These are phyloP conservation scores for Cytospora mali DNA, from an alignment of 2,329 filamentous ascomycete genomes.

Conservation along the genomic window DNA sequence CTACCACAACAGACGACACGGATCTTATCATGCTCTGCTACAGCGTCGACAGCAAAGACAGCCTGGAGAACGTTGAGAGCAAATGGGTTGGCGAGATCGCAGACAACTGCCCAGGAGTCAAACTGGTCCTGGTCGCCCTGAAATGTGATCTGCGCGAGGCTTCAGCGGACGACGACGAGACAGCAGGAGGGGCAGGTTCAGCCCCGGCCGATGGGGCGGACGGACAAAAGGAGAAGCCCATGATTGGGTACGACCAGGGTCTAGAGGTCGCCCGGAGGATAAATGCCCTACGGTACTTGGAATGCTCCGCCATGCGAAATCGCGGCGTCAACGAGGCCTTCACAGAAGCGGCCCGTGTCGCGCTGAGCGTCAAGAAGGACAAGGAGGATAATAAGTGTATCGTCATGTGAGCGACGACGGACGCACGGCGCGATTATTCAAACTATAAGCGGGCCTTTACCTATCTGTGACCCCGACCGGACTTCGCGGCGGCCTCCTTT, in stretches of 20 bases:
- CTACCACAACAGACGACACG: constrained; percentile 69
- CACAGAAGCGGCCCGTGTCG: constrained; percentile 94
- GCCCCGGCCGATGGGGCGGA: constrained; percentile 38
- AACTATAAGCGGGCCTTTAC: not conserved
- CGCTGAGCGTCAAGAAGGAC: constrained; percentile 71
- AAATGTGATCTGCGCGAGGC: constrained; percentile 95
- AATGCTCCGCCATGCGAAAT: constrained; percentile 98
- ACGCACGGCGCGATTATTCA: not conserved
- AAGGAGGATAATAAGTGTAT: constrained; percentile 63
- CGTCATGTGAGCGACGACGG: constrained; percentile 53
- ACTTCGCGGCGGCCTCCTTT: not conserved
- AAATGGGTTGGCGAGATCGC: constrained; percentile 99
- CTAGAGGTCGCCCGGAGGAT: constrained; percentile 90
- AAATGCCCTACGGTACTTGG: constrained; percentile 89
- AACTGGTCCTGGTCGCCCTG: constrained; percentile 90
- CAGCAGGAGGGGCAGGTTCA: constrained; percentile 42
- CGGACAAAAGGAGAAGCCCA: constrained; percentile 58
- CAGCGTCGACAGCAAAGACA: constrained; percentile 93
- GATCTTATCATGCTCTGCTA: constrained; percentile 99
- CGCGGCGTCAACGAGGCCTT: constrained; percentile 98
- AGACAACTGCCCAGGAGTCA: constrained; percentile 95
- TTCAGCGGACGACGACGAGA: constrained; percentile 71
- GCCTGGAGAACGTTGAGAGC: constrained; percentile 95
- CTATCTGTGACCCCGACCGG: not conserved
- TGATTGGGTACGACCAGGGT: constrained; percentile 89